A percentile compares a stretch with the other conserved stretches of the same genome.
Conservation (phyloP, 257 asterid genomes). For the Petunia axillaris region DNA sequence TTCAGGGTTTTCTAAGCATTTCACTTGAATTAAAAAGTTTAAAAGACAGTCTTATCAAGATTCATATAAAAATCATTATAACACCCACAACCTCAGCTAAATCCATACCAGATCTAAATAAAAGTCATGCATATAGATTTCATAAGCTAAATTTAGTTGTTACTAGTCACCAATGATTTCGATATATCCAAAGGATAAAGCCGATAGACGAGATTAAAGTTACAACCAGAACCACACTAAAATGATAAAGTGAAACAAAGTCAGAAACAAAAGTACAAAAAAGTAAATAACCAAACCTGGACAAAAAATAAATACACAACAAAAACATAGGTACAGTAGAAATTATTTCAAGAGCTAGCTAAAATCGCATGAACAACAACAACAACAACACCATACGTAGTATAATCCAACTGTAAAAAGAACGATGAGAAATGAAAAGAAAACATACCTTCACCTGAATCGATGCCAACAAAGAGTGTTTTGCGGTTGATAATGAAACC, state of each 20-base stretch:
- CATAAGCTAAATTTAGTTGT: conserved; percentile 55
- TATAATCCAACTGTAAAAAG: background rate
- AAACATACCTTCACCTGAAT: background rate
- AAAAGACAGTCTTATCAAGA: conserved; percentile 4
- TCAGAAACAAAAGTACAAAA: background rate
- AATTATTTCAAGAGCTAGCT: background rate
- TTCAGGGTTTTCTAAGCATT: conserved; percentile 55
- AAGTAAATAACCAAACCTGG: background rate
- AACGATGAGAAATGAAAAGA: background rate
- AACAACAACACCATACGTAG: background rate
- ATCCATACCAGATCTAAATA: background rate
- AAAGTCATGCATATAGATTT: conserved; percentile 21
- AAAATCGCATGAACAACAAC: background rate
- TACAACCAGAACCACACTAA: background rate
- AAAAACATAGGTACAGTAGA: too few species aligned
- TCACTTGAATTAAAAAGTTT: conserved; percentile 25
- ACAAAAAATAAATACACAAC: background rate
- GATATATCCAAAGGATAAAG: background rate
- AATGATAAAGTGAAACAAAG: background rate
- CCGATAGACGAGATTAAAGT: background rate
- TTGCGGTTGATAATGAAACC: background rate
- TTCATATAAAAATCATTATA: conserved; percentile 28
- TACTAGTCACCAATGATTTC: background rate
- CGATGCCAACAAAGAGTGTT: background rate
- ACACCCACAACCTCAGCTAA: conserved; percentile 24